These are phyloP conservation scores for Canna indica DNA, from an alignment of 176 grass and related monocot species.

Conservation along the genomic window DNA sequence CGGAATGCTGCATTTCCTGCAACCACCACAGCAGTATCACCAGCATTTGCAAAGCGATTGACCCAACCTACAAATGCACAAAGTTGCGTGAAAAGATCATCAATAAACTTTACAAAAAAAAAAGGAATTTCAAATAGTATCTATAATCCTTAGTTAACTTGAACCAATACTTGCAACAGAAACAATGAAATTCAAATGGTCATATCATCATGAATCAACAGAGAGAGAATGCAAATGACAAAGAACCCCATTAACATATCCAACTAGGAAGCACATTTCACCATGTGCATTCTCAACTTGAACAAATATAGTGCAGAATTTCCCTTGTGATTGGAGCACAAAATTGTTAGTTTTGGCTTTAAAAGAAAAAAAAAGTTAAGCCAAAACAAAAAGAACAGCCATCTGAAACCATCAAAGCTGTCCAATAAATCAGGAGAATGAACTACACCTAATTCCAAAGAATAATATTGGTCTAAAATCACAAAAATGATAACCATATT, in stretches of 20 bases:
- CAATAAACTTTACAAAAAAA: neutral
- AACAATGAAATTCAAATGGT: neutral
- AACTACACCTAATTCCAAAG: neutral
- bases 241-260: neutral
- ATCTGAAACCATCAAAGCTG: neutral
- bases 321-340: neutral
- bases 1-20: constrained; percentile 79
- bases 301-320: neutral
- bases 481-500: neutral
- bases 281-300: neutral
- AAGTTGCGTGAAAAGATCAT: constrained; percentile 2
- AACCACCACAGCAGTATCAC: constrained; percentile 80
- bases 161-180: neutral
- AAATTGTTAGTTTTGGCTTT: neutral
- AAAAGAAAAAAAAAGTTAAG: too few relatives aligned
- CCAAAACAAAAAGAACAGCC: too few relatives aligned
- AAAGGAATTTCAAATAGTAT: neutral
- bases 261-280: neutral
- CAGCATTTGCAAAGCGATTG: constrained; percentile 95
- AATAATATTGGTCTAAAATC: neutral
- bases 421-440: neutral
- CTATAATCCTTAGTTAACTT: neutral
- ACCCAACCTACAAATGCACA: constrained; percentile 64
- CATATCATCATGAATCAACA: neutral
- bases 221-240: neutral